A percentile compares a stretch with the other conserved stretches of the same genome.
These are phyloP conservation scores for Cryoendolithus antarcticus DNA, from an alignment of 2,329 filamentous ascomycete genomes.

Conservation along the genomic window DNA sequence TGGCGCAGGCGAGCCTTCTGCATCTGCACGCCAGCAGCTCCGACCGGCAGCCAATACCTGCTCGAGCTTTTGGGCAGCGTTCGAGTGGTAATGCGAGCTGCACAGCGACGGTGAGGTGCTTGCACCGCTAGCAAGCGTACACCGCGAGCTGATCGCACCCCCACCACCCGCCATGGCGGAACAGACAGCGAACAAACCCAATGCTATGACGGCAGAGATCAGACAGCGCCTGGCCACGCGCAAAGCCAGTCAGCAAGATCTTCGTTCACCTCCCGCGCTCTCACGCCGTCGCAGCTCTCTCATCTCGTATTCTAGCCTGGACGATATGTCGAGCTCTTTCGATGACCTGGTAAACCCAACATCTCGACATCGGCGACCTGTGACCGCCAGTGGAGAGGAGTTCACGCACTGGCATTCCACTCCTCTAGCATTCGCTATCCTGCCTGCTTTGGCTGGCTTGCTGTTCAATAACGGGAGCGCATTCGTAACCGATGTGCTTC, in stretches of 20 bases:
- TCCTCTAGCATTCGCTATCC: conserved; percentile 70
- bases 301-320: conserved; percentile 63
- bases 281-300: conserved; percentile 59
- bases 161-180: too few relatives aligned
- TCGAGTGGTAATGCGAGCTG: too few relatives aligned
- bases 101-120: too few relatives aligned
- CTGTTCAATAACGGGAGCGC: conserved; percentile 75
- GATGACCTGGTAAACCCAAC: conserved; percentile 53
- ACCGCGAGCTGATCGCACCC: too few relatives aligned
- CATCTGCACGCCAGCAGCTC: too few relatives aligned
- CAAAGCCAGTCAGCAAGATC: conserved; percentile 7
- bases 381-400: conserved; percentile 26
- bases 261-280: conserved; percentile 12
- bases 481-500: conserved; percentile 71
- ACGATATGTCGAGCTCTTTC: conserved; percentile 53
- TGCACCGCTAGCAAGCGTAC: too few relatives aligned
- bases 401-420: conserved; percentile 63
- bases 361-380: conserved; percentile 4
- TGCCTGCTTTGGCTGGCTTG: conserved; percentile 75
- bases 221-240: conserved; percentile 12
- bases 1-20: too few relatives aligned
- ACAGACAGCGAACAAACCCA: too few relatives aligned
- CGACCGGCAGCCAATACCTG: too few relatives aligned
- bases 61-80: too few relatives aligned
- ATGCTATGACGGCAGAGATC: not conserved